Percentiles rank a stretch among this genome's conserved stretches.
Conservation (phyloP, 345 rosid species). For the Dipteronia sinensis region DNA sequence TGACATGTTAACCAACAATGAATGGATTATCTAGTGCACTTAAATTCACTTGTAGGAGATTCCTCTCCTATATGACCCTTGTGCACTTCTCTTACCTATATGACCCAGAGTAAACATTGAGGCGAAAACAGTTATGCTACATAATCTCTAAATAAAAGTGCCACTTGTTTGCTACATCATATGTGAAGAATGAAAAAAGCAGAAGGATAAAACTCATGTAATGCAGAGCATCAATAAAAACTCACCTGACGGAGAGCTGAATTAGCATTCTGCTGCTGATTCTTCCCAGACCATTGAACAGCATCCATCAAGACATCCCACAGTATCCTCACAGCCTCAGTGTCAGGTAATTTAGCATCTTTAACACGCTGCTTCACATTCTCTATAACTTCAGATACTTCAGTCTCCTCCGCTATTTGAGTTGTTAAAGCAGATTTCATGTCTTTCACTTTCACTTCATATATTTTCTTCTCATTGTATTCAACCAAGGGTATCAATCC, state of each 20-base stretch:
- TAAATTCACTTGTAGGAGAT: neutral
- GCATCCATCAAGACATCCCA: conserved; percentile 99
- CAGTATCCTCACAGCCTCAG: conserved; percentile 73
- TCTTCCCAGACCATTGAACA: conserved; percentile 99
- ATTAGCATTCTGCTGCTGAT: conserved; percentile 96
- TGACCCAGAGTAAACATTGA: neutral
- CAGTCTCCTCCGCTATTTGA: conserved; percentile 77
- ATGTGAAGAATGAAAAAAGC: neutral
- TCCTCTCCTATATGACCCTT: no score
- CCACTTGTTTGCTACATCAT: no score
- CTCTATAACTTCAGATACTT: conserved; percentile 78
- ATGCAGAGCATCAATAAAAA: neutral
- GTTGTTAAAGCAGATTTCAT: conserved; percentile 81
- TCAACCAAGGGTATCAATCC: conserved; percentile 83
- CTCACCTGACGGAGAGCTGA: conserved; percentile 83
- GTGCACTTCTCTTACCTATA: no score
- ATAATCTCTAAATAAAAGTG: neutral
- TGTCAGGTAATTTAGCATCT: conserved; percentile 82
- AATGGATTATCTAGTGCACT: neutral
- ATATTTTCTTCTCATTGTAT: conserved; percentile 88
- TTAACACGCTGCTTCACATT: conserved; percentile 74
- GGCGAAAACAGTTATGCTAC: neutral
- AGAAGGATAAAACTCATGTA: neutral
- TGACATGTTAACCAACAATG: neutral
- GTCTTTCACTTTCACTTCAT: conserved; percentile 87